Evolutionary conservation across 1,139 yeast genomes (phyloP), one percentile per base, ranked within the genome.

Genomic region (Suhomyces bribrorum): DNA sequence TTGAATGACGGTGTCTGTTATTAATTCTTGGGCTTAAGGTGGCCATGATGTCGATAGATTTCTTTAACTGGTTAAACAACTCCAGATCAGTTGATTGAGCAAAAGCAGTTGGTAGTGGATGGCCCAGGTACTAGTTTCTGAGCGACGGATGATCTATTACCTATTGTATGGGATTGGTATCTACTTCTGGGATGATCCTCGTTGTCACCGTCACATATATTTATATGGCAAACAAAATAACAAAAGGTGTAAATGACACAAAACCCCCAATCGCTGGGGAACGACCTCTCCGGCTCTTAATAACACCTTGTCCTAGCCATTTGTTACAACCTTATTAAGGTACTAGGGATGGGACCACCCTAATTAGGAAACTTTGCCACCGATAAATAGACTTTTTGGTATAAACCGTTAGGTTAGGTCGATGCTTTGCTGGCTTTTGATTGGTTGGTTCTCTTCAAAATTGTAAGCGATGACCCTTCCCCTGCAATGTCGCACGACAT

Each of bases 1-100:
- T 39, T 34, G 49, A 43, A 29, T 45, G 49, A 5, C 43, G 38
- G 29, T 47, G 50, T 29, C 46, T 43, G 38, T 32, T 30, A 22
- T 31, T 27, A 26, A 26, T 17, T 26, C 31, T 36, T 9, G 43
- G 43, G 32, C 39, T 35, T n/a, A 39, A 20, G 24, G 39, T 36
- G 26, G 38, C 32, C 43, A 39, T 39, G 34, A 31, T 36, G 35
- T 20, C 11, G 8, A n/a, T 20, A 20, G 23, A 8, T 20, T 20
- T 8, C 3, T 20, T 20, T 20, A 20, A 8, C 8, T 20, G 23
- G n/a, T n/a, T n/a, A n/a, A n/a, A n/a, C n/a, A n/a, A n/a, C n/a
- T n/a, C n/a, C 8, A 5, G 13, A 25, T 25, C 12, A 12, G 27
- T 12, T 25, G 27, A 5, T 12, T 25, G 27, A 25, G 8, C 23